Evolutionary conservation across 2,329 filamentous ascomycete genomes (phyloP).

Genomic region (Aspergillus calidoustus): DNA sequence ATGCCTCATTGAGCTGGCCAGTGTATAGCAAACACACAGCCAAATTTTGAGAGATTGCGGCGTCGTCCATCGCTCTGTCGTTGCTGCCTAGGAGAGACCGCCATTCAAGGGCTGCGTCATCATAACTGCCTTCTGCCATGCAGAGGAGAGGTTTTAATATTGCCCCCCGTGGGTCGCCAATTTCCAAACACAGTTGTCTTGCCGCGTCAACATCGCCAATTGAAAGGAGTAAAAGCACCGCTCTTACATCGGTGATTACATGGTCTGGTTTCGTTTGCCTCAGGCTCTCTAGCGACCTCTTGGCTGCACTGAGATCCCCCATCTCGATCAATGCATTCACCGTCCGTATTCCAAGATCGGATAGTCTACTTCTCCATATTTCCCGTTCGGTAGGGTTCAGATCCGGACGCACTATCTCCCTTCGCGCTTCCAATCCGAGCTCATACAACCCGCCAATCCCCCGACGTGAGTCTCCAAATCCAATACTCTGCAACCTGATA

Average conservation of each 20-base stretch:
- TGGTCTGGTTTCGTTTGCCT: slow-evolving; percentile 36
- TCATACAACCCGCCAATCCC: slow-evolving; percentile 92
- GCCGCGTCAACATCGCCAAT: slow-evolving; percentile 77
- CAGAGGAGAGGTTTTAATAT: slow-evolving; percentile 66
- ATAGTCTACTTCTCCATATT: slow-evolving; percentile 73
- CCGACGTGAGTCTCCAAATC: slow-evolving; percentile 80
- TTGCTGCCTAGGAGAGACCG: slow-evolving; percentile 54
- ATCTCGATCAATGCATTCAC: slow-evolving; percentile 65
- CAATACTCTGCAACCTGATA: slow-evolving; percentile 81
- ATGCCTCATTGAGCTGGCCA: slow-evolving; percentile 73
- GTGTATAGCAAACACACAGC: slow-evolving; percentile 85
- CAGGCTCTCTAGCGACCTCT: slow-evolving; percentile 70
- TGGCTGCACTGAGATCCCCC: slow-evolving; percentile 82
- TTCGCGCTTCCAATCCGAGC: slow-evolving; percentile 76
- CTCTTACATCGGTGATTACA: slow-evolving; percentile 42
- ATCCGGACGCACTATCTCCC: slow-evolving; percentile 58
- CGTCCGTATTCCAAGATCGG: slow-evolving; percentile 71
- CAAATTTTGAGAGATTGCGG: slow-evolving; percentile 79
- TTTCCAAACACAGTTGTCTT: slow-evolving; percentile 54
- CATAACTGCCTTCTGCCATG: slow-evolving; percentile 78
- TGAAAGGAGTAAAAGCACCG: slow-evolving; percentile 73
- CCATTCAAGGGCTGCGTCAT: slow-evolving; percentile 67
- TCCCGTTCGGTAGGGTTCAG: slow-evolving; percentile 60
- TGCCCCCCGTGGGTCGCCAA: slow-evolving; percentile 45
- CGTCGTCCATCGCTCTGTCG: slow-evolving; percentile 54